Evolutionary conservation across 2,329 filamentous ascomycete genomes (phyloP).

Genomic region (Ophiocordyceps camponoti-rufipedis): DNA sequence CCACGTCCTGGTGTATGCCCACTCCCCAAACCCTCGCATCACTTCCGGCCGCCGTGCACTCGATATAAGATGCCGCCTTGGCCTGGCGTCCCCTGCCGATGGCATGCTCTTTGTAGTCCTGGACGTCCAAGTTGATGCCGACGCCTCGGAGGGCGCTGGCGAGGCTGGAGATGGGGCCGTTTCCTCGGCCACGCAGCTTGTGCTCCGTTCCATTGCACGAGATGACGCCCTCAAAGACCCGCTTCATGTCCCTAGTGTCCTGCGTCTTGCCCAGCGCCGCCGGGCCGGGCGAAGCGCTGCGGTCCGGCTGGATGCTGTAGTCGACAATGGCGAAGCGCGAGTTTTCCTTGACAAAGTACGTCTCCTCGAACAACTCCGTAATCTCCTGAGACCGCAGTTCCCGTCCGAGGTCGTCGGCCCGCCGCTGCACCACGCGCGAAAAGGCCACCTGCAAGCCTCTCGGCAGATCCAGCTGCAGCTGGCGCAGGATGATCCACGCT

Average conservation of each 20-base stretch:
- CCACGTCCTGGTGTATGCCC: slow-evolving; percentile 34
- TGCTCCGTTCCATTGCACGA: slow-evolving; percentile 67
- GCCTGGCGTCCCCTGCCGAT: slow-evolving; percentile 66
- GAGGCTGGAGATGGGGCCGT: slow-evolving; percentile 78
- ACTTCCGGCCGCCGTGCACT: slow-evolving; percentile 54
- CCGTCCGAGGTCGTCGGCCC: slow-evolving; percentile 62
- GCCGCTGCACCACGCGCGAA: slow-evolving; percentile 66
- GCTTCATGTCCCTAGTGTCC: slow-evolving; percentile 59
- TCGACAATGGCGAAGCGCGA: slow-evolving; percentile 76
- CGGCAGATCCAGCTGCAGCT: slow-evolving; percentile 79
- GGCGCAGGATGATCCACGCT: slow-evolving; percentile 82
- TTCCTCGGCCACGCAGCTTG: slow-evolving; percentile 61
- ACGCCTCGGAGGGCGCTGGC: slow-evolving; percentile 63
- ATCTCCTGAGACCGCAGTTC: slow-evolving; percentile 78
- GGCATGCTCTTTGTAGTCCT: slow-evolving; percentile 92
- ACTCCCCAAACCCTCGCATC: slow-evolving; percentile 73
- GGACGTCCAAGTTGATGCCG: slow-evolving; percentile 75
- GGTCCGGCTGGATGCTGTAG: slow-evolving; percentile 78
- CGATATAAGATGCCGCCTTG: slow-evolving; percentile 90
- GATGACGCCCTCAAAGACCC: slow-evolving; percentile 73
- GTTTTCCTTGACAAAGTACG: slow-evolving; percentile 71
- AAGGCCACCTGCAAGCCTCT: slow-evolving; percentile 86
- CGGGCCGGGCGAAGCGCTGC: slow-evolving; percentile 56
- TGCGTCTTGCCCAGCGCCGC: slow-evolving; percentile 50
- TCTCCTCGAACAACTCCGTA: slow-evolving; percentile 67